phyloP scores from a whole-genome alignment of 2,329 filamentous ascomycete species.

The Neofusicoccum umdonicola region DNA sequence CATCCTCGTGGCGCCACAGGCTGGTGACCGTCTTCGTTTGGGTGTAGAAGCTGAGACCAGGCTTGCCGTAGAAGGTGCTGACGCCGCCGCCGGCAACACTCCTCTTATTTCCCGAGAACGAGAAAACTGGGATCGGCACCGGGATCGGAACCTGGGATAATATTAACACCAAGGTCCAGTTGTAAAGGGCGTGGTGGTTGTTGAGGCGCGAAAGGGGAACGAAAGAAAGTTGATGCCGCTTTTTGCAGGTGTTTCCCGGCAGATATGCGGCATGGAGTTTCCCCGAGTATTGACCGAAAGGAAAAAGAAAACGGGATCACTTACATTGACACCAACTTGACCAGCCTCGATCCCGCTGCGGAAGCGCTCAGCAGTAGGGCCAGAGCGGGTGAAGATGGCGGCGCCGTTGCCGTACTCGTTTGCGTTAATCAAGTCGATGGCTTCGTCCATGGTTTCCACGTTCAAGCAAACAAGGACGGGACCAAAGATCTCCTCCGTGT shows the following conservation, averaged over 20 bases:
- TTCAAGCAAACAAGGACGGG: constrained; percentile 81
- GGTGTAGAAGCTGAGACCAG: constrained; percentile 91
- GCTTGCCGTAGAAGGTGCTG: constrained; percentile 92
- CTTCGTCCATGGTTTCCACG: constrained; percentile 74
- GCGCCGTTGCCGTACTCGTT: constrained; percentile 88
- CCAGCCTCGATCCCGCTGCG: constrained; percentile 79
- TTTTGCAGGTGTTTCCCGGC: background rate
- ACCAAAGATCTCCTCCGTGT: constrained; percentile 82
- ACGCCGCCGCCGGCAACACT: constrained; percentile 87
- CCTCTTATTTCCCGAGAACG: constrained; percentile 73
- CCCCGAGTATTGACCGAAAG: too few species aligned
- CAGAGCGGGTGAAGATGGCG: constrained; percentile 79
- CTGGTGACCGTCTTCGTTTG: constrained; percentile 97
- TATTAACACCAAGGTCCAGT: too few species aligned
- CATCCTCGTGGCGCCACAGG: constrained; percentile 83
- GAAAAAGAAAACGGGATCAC: background rate
- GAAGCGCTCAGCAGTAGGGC: constrained; percentile 74
- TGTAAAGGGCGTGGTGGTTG: background rate
- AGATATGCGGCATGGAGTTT: too few species aligned
- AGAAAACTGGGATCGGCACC: constrained; percentile 59
- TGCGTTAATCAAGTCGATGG: constrained; percentile 75
- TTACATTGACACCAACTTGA: constrained; percentile 76
- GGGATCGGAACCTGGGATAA: background rate
- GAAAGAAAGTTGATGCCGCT: background rate
- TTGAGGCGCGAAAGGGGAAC: background rate